Conservation (phyloP, 805 yeast species). For the Candida methanosorbosa region DNA sequence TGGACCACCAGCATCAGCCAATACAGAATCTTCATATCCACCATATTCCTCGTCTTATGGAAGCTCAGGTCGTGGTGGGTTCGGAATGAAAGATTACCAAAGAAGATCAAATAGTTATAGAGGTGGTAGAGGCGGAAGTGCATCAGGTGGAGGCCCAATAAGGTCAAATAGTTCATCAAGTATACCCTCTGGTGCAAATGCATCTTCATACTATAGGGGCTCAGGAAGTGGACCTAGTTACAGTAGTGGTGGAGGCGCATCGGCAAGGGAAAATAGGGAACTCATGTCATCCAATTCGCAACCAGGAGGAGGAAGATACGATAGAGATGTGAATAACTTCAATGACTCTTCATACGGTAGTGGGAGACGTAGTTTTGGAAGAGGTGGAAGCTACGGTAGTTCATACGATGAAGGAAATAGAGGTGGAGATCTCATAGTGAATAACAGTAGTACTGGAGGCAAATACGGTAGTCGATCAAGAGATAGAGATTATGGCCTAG, state of each 20-base stretch:
- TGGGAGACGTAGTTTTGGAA: conserved; percentile 1
- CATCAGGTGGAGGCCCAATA: neutral
- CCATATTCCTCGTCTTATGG: neutral
- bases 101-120: conserved; percentile 11
- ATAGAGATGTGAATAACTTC: no score
- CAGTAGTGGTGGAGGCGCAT: conserved; percentile 8
- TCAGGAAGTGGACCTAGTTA: conserved; percentile 2
- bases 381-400: neutral
- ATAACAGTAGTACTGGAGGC: neutral
- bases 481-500: conserved; percentile 11
- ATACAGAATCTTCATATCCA: conserved; percentile 2
- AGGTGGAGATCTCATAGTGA: conserved; percentile 12
- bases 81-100: neutral
- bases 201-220: neutral
- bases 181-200: no score
- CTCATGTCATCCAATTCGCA: neutral
- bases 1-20: neutral
- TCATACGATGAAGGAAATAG: conserved; percentile 5
- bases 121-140: conserved; percentile 8
- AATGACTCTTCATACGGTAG: no score
- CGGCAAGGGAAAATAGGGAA: neutral
- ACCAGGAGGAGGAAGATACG: no score
- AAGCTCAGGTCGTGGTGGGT: neutral
- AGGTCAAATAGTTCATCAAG: neutral
- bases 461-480: conserved; percentile 3